Conservation (phyloP, 768 basidiomycete genomes). For the Suillus hirtellus region DNA sequence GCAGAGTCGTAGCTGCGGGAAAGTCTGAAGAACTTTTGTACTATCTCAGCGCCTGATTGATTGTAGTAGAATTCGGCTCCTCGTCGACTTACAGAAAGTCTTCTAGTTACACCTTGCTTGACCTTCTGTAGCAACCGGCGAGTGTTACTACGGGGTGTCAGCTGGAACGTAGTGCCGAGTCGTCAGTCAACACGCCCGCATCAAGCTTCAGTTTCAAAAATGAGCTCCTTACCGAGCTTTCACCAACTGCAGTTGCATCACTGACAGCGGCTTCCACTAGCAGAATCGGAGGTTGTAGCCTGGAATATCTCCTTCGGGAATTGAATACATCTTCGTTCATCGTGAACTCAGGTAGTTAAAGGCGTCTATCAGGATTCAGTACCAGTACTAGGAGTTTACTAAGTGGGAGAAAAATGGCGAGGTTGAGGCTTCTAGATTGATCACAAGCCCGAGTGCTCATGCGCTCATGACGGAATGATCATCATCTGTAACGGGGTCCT, state of each 20-base stretch:
- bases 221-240: not conserved
- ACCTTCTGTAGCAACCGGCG: not conserved
- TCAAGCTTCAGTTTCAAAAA: not conserved
- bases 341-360: not conserved
- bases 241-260: not conserved
- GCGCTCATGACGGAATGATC: too few relatives aligned
- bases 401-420: not conserved
- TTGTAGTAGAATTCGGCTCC: not conserved
- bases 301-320: not conserved
- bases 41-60: not conserved
- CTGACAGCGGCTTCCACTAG: not conserved
- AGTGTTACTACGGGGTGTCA: not conserved
- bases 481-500: not conserved
- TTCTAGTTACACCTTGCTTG: not conserved
- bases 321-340: conserved; percentile 2
- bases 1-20: not conserved
- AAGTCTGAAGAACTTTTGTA: not conserved
- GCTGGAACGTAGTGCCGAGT: not conserved
- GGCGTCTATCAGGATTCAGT: not conserved
- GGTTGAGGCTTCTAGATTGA: not conserved
- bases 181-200: not conserved
- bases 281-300: not conserved
- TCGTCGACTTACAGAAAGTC: not conserved
- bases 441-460: too few relatives aligned
- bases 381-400: not conserved